Evolutionary conservation across 495 filamentous ascomycete species (phyloP), one percentile per base, ranked within the genome.

Genomic region (Chlorociboria aeruginascens): DNA sequence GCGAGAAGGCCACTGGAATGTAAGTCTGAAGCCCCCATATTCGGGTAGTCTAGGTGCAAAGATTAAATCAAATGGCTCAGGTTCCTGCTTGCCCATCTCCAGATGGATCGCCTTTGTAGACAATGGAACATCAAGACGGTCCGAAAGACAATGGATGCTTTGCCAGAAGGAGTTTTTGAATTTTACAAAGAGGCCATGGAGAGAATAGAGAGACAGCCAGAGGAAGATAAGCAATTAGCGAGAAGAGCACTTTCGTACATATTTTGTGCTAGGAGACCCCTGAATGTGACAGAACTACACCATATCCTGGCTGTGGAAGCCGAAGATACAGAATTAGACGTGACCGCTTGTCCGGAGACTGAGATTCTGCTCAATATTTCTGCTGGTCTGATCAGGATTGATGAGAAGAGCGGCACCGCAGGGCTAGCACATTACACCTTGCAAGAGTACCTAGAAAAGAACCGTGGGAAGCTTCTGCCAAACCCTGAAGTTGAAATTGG

Each of bases 371-470:
- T 59, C 1, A 51, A 49, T 14, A 53, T 62, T 13, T 68, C 63
- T 20, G 53, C 53, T 28, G 65, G 65, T 0, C 51, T 68, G 12
- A 61, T 66, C 0, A 59, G 52, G 7, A 52, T 68, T 3, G 69
- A 79, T 40, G 31, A 65, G 16, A 61, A 66, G 16, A 77, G 64
- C 43, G 33, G 51, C n/a, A 62, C 69, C 32, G 58, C 76, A 32
- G 67, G 69, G 10, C 58, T 80, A 8, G 68, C 40, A 12, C 49
- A 51, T 37, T 47, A 51, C 33, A 51, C 49, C 10, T 13, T 30
- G 9, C 49, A 51, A n/a, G 49, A 51, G 33, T 51, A 51, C 28
- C 11, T 51, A 7, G 44, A 31, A 20, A 11, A 7, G 40, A 37
- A 20, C 8, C 29, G 39, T 10, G 12, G 31, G 16, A 38, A 13